These are phyloP conservation scores for Triticum monococcum DNA, from an alignment of 176 grass and related monocot species.

Conservation along the genomic window DNA sequence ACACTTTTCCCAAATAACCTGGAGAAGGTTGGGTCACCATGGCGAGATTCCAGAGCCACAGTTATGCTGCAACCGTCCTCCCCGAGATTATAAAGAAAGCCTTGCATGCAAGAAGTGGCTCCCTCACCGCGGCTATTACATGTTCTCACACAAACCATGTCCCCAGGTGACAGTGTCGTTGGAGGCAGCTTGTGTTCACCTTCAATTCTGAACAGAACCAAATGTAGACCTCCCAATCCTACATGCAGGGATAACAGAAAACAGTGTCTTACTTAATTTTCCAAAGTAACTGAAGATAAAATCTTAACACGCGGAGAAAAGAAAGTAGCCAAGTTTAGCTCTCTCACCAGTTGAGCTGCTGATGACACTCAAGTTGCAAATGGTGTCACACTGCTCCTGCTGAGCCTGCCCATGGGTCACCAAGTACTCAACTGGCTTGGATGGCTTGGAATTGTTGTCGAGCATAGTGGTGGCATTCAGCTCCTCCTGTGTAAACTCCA, in stretches of 20 bases:
- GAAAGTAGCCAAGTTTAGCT: not conserved
- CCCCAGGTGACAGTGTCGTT: slow-evolving; percentile 83
- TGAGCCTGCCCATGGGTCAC: slow-evolving; percentile 85
- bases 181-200: slow-evolving; percentile 86
- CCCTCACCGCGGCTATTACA: slow-evolving; percentile 72
- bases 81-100: slow-evolving; percentile 84
- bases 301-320: slow-evolving; percentile 12
- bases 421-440: slow-evolving; percentile 79
- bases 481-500: slow-evolving; percentile 92
- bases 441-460: slow-evolving; percentile 40
- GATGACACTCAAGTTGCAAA: slow-evolving; percentile 89
- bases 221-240: slow-evolving; percentile 88
- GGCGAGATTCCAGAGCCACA: slow-evolving; percentile 81
- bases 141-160: slow-evolving; percentile 91
- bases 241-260: not conserved
- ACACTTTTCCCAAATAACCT: slow-evolving; percentile 91
- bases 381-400: slow-evolving; percentile 90
- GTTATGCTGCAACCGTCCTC: slow-evolving; percentile 95
- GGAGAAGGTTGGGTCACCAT: slow-evolving; percentile 92
- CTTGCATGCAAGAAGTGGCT: slow-evolving; percentile 91
- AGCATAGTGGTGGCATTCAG: slow-evolving; percentile 74
- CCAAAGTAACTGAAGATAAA: not conserved
- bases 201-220: slow-evolving; percentile 92
- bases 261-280: not conserved
- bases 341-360: slow-evolving; percentile 87